phyloP scores from a whole-genome alignment of 139 green algal species.

The Mesostigma viride region DNA sequence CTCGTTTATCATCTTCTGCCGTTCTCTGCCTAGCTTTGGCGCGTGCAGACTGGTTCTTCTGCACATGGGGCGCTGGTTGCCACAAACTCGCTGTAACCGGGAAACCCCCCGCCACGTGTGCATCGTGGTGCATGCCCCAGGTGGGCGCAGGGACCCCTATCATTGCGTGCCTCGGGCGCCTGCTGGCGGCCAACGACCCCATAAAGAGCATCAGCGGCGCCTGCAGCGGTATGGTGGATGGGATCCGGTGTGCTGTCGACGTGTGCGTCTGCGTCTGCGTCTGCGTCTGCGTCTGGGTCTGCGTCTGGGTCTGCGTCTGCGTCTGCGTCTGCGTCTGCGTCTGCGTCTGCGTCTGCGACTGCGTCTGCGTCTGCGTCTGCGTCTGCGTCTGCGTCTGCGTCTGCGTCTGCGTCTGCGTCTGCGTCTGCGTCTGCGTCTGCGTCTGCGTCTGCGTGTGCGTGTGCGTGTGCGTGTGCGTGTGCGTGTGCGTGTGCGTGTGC shows the following conservation, averaged over 20 bases:
- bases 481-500: slow-evolving; percentile 3
- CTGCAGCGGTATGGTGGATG: slow-evolving; percentile 11
- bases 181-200: slow-evolving; percentile 2
- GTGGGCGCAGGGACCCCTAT: slow-evolving; percentile 17
- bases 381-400: slow-evolving; percentile 2
- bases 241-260: neutral
- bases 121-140: too few species aligned
- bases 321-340: slow-evolving; percentile 2
- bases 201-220: slow-evolving; percentile 4
- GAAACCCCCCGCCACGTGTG: too few species aligned
- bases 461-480: neutral
- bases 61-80: too few species aligned
- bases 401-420: slow-evolving; percentile 2
- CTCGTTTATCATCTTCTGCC: too few species aligned
- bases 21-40: too few species aligned
- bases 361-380: slow-evolving; percentile 1
- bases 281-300: slow-evolving; percentile 1
- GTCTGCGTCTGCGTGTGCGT: slow-evolving; percentile 6
- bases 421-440: slow-evolving; percentile 5
- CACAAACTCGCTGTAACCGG: too few species aligned
- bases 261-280: neutral
- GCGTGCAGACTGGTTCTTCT: too few species aligned
- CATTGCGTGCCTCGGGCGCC: slow-evolving; percentile 2
- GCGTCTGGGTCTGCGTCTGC: neutral
- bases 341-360: neutral